phyloP scores from a whole-genome alignment of 805 yeast species.

The Yamadazyma endophytica region DNA sequence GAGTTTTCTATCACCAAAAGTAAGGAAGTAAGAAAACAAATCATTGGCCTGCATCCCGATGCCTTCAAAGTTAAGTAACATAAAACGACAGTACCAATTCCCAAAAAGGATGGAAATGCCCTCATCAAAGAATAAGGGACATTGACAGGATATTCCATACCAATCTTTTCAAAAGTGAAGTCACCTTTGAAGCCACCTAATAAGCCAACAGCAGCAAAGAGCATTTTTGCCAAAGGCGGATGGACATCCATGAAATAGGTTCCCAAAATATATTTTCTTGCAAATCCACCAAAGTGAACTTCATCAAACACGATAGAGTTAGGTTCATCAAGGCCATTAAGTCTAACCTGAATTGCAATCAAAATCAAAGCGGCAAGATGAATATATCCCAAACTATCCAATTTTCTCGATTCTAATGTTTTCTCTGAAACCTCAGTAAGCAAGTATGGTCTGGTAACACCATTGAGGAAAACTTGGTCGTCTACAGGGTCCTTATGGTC shows the following conservation, averaged over 20 bases:
- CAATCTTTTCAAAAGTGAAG: slow-evolving; percentile 64
- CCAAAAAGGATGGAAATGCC: slow-evolving; percentile 61
- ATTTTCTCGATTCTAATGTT: slow-evolving; percentile 23
- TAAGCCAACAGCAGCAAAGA: slow-evolving; percentile 66
- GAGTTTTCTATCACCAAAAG: slow-evolving; percentile 65
- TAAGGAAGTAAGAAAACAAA: slow-evolving; percentile 54
- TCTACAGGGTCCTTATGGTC: slow-evolving; percentile 4
- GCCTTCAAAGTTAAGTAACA: slow-evolving; percentile 65
- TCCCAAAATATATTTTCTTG: slow-evolving; percentile 70
- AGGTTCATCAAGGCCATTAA: slow-evolving; percentile 61
- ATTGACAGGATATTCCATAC: slow-evolving; percentile 52
- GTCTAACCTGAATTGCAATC: slow-evolving; percentile 56
- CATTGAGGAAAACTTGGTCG: slow-evolving; percentile 6
- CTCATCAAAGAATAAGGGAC: slow-evolving; percentile 71
- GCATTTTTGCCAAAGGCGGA: slow-evolving; percentile 76
- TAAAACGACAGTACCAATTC: slow-evolving; percentile 63
- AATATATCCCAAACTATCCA: slow-evolving; percentile 33
- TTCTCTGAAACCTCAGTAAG: slow-evolving; percentile 35
- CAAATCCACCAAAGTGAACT: slow-evolving; percentile 96
- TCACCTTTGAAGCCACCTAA: slow-evolving; percentile 70
- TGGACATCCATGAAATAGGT: slow-evolving; percentile 69
- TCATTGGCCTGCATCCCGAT: slow-evolving; percentile 65
- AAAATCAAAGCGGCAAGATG: slow-evolving; percentile 38
- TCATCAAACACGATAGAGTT: slow-evolving; percentile 87
- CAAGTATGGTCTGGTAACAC: slow-evolving; percentile 42